Percentiles rank a stretch among this genome's conserved stretches.
phyloP scores from a whole-genome alignment of 2,329 filamentous ascomycete genomes.

The Aspergillus sp. region DNA sequence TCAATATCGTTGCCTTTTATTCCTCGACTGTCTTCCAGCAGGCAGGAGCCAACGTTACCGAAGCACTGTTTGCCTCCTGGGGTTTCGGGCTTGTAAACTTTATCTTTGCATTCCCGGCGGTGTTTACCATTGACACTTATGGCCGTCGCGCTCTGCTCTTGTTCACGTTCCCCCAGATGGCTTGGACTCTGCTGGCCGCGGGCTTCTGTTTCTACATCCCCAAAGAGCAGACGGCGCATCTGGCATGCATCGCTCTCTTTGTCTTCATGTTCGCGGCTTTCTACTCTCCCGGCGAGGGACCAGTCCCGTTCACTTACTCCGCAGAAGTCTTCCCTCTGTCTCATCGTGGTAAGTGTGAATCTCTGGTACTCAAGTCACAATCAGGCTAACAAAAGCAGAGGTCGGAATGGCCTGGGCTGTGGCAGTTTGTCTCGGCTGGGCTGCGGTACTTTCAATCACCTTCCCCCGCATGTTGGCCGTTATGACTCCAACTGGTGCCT shows the following conservation, averaged over 20 bases:
- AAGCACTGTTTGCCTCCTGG: constrained; percentile 64
- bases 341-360: constrained; percentile 47
- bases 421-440: constrained; percentile 52
- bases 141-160: constrained; percentile 64
- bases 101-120: constrained; percentile 64
- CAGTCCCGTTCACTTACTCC: constrained; percentile 55
- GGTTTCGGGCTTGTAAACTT: constrained; percentile 69
- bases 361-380: not conserved
- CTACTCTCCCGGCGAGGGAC: constrained; percentile 66
- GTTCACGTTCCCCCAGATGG: constrained; percentile 69
- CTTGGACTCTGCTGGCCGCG: constrained; percentile 66
- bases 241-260: constrained; percentile 61
- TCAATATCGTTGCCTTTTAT: constrained; percentile 78
- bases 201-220: constrained; percentile 61
- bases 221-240: constrained; percentile 44
- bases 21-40: constrained; percentile 60
- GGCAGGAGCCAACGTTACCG: constrained; percentile 57
- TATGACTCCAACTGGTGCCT: constrained; percentile 57
- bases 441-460: constrained; percentile 53
- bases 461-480: constrained; percentile 52
- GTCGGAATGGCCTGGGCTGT: constrained; percentile 51
- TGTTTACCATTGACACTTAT: constrained; percentile 68
- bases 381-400: constrained; percentile 34
- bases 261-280: constrained; percentile 67
- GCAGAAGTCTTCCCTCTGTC: constrained; percentile 59